Base-by-base conservation (phyloP, 306 rosid species). In the Comarum palustre region DNA sequence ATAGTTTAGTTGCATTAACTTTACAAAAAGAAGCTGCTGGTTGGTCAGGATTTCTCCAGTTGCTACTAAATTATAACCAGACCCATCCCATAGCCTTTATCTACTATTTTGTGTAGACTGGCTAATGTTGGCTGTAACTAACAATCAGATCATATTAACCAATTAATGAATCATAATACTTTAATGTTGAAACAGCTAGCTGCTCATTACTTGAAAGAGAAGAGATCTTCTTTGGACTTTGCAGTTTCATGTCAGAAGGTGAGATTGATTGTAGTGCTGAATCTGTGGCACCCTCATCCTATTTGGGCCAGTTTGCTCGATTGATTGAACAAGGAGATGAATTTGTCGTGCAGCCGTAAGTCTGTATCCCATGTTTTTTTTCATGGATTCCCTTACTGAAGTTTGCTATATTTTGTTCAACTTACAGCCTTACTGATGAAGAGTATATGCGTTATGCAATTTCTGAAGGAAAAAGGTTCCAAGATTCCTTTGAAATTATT, bases 271-370 rank as follows among this genome's bases (percentile, higher is more conserved):
- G 50, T 61, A 79, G 73, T 50, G 80, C 87, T 70, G 97, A 86
- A 68, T 88, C 96, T 55, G 90, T 91, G 77, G 90, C 79, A 73
- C 92, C 97, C 69, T 89, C 98, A 11, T 69, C 66, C 2, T 91
- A 88, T 86, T 84, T 88, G 78, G 98, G 96, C 66, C 98, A 94
- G 80, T 89, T 80, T 85, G 87, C 91, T 78, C 88, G 90, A 68
- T 75, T 94, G 71, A 82, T 86, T 72, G 97, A 94, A 82, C 80
- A 82, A 75, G 97, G 89, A 74, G 86, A 89, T 84, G 83, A 69
- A 77, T 82, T 80, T 78, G 76, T 87, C 65, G 84, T 86, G 94
- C 89, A 80, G 68, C 80, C 77, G 98, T 94, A 90, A 91, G 98
- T 91, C 78, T 46, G 54, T 71, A 57, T 87, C 62, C 73, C 43